Evolutionary conservation across 768 basidiomycete genomes (phyloP), one percentile per base, ranked within the genome.

Genomic region (Panus rudis): DNA sequence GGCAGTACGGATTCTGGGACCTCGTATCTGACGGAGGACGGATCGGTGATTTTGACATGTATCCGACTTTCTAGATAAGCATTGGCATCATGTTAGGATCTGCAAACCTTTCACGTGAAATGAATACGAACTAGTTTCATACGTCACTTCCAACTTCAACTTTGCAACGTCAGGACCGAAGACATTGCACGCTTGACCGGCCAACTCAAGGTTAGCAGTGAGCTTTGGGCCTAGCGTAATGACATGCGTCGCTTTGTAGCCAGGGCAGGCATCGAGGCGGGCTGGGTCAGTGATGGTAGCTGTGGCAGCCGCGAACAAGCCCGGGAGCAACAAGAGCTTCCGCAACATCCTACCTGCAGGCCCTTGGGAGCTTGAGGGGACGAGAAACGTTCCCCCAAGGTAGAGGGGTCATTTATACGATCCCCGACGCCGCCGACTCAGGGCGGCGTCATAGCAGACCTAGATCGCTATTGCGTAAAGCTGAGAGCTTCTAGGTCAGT

Each of bases 1-100:
- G 79, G 78, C 31, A 84, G 57, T 20, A 84, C 74, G 0, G 69
- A 69, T 11, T 73, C 73, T 6, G 83, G 82, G 0, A 85, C 77
- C 55, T 84, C 79, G 49, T 78, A 84, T 19, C 81, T 77, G 2
- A 58, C 35, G 6, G 58, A 54, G 1, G 67, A 52, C 0, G 75
- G 55, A 49, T 84, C 80, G 1, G 68, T 70, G 40, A 83, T 76
- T 56, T 81, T 81, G 47, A 83, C 57, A 47, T 82, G 81, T 17
- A 84, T 75, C 19, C 81, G 76, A 22, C 70, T 68, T 4, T 56
- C 78, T 80, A 47, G 17, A 11, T 22, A 19, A 19, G 28, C 22
- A 27, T 31, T 16, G 35, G 35, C 20, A 11, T 11, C 10, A n/a
- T 37, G 28, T n/a, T 13, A 21, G 4, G 10, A 23, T 14, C 16